Base-by-base conservation (phyloP, 2,329 filamentous ascomycete genomes). In the Claviceps lovelessii region DNA sequence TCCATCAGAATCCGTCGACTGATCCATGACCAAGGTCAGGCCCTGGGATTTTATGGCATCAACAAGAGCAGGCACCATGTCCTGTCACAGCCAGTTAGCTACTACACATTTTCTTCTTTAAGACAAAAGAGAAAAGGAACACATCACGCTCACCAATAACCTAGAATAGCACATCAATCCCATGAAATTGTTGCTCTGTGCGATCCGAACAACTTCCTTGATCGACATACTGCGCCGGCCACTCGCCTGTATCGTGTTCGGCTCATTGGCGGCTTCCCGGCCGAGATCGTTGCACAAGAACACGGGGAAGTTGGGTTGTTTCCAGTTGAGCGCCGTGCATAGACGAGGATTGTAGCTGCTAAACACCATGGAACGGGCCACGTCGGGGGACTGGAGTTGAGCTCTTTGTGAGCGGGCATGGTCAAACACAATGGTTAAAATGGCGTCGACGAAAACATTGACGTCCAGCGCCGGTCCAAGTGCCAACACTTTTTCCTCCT, bases 151-250 rank as follows among this genome's bases (percentile, higher is more conserved):
- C 77, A 94, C 89, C 74, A 98, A 70, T 59, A 98, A 76, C 61
- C 86, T 81, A 37, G 88, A 91, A 61, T 85, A 90, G 71, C 90
- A 96, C 57, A 97, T 88, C 64, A 98, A 69, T 3, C 93, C 93
- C 93, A 98, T 98, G 61, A 98, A 88, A 67, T 98, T 98, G 68
- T 98, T 98, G 66, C 85, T 88, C 69, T 94, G 87, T 28, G 91
- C 90, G 65, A 95, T 89, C 59, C 90, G 81, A 15, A 96, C 93
- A 5, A 88, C 88, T 68, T 98, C 91, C 72, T 97, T 98, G 61
- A 97, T 88, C 6, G 89, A 95, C 60, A 85, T 85, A 15, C 85
- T 86, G 50, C 83, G 80, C 55, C 85, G 78, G 17, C 87, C 88
- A 60, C 83, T 87, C 61, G 77, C 73, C 56, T 70, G 65, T 15